Evolutionary conservation across 495 filamentous ascomycete species (phyloP), one percentile per base, ranked within the genome.

Genomic region (Hypoxylon rickii): DNA sequence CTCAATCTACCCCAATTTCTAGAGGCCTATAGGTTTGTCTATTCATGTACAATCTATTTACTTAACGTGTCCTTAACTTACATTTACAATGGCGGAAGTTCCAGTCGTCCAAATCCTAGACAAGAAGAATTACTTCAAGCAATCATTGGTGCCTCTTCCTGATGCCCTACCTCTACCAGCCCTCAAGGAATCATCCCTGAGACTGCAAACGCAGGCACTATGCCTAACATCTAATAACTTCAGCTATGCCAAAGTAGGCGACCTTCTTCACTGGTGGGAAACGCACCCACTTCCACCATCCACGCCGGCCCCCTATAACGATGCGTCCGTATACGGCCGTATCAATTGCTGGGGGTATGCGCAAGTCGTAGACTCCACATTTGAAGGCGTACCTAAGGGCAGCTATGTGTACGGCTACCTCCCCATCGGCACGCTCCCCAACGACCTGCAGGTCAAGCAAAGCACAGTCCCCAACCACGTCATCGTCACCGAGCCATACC

Each of bases 341-440:
- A 76, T 79, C 19, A 76, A 77, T 19, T 77, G 74, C 12, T 86
- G 84, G 82, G 83, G 84, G 0, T 83, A 76, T 60, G 78, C 72
- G 7, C 67, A 70, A 7, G 75, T 85, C 3, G 51, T 76, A 19
- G 79, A 82, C 22, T 78, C 71, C 44, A 82, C 68, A 0, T 68
- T 71, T 20, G 36, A 54, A 24, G 52, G 42, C 13, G 61, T 76
- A 7, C 47, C 61, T 3, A 51, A 59, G 15, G 75, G 71, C 2
- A 71, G 69, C 32, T 49, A 61, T 12, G 32, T 76, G 0, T 76
- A 20, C 16, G 73, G 73, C 3, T 77, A 74, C 59, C 63, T 73
- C 29, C 75, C 75, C 19, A 70, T 76, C 51, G 73, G 72, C 41
- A 73, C 70, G 1, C 36, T 68, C 3, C 60, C 70, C 8, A 58